Conservation (phyloP, 2,329 filamentous ascomycete genomes). For the Pseudogymnoascus sp. region DNA sequence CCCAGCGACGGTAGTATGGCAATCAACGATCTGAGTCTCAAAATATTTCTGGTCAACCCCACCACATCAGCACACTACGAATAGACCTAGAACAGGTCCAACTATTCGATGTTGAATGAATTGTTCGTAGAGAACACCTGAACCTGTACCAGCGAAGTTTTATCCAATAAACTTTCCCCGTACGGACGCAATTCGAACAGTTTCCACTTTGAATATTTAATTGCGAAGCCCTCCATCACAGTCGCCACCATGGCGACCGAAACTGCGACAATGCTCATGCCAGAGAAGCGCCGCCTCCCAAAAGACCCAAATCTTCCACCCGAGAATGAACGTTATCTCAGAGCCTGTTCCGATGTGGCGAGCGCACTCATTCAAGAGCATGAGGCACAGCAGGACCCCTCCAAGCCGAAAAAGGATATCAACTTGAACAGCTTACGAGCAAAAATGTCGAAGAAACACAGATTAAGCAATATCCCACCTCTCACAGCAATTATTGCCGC, state of each 20-base stretch:
- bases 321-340: slow-evolving; percentile 89
- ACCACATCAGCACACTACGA: not conserved
- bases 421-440: slow-evolving; percentile 85
- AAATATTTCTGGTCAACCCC: not conserved
- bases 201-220: not conserved
- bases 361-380: slow-evolving; percentile 91
- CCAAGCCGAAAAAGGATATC: slow-evolving; percentile 70
- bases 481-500: slow-evolving; percentile 95
- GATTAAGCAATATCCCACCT: slow-evolving; percentile 76
- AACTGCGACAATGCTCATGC: slow-evolving; percentile 49
- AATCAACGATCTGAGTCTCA: not conserved
- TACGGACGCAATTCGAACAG: not conserved
- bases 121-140: not conserved
- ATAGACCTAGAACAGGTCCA: not conserved
- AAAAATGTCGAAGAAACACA: slow-evolving; percentile 88
- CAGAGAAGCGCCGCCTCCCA: slow-evolving; percentile 44
- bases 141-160: not conserved
- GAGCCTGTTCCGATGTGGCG: slow-evolving; percentile 92
- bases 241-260: slow-evolving; percentile 51
- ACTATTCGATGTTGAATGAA: not conserved
- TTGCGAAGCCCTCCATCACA: not conserved
- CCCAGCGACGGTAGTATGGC: not conserved
- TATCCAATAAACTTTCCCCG: not conserved
- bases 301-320: slow-evolving; percentile 70
- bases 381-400: slow-evolving; percentile 67